Base-by-base conservation (phyloP, 257 asterid species). In the Solanum sejunctum region DNA sequence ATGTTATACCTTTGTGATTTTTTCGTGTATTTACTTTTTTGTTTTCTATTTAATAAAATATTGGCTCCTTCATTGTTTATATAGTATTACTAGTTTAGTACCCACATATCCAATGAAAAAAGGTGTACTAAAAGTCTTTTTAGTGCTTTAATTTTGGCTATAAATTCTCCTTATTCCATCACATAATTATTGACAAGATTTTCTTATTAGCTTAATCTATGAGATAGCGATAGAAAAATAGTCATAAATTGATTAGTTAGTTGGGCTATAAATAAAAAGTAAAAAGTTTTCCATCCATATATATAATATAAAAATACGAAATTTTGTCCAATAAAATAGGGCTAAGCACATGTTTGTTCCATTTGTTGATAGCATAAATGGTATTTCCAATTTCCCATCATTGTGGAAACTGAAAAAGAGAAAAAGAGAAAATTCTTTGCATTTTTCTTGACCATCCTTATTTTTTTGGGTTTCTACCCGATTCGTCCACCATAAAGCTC, bases 1-100 rank as follows among this genome's bases (percentile, higher is more conserved):
- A 17, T 56, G 17, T 20, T 58, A 4, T 20, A 3, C 0, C 0
- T 4, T 0, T 58, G n/a, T 0, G 0, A 58, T 9, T 10, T n/a
- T 0, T n/a, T 58, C 1, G 7, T 58, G 8, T 43, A 7, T 8
- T 43, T 8, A 7, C 2, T 43, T 43, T 6, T 43, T 43, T 6
- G 0, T 43, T 43, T 43, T 43, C 1, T 43, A 43, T 8, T 7
- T 6, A 43, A 6, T 43, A 43, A 43, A 43, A 7, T 43, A 6
- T 43, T 43, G 9, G 2, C 9, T 43, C 9, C 7, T 6, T 7
- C 47, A 6, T 12, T 58, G 6, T 12, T 58, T 0, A 4, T 12
- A 64, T 7, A 26, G 49, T 10, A 10, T 15, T 69, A 69, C 55
- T 41, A 18, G 55, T 71, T 10, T 71, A 71, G 55, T 21, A 39